These are phyloP conservation scores for Eucalyptus grandis DNA, from an alignment of 345 rosid genomes.

Conservation along the genomic window DNA sequence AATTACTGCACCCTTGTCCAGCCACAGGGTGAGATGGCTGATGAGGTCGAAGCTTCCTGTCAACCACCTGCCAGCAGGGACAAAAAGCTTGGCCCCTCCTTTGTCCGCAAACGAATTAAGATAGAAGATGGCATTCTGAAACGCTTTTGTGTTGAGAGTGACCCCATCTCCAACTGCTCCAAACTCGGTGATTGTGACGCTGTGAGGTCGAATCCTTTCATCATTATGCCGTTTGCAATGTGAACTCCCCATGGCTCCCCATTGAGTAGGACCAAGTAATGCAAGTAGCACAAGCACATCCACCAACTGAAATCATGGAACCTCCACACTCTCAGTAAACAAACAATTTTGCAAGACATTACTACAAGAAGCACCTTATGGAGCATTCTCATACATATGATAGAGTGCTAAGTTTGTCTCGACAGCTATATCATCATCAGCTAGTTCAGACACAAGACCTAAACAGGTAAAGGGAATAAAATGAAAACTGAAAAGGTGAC, in stretches of 20 bases:
- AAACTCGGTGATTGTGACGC: constrained; percentile 90
- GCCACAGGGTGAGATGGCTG: constrained; percentile 89
- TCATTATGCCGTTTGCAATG: constrained; percentile 38
- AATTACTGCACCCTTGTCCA: constrained; percentile 82
- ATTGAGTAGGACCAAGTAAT: constrained; percentile 26
- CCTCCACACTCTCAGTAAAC: background rate
- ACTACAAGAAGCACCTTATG: background rate
- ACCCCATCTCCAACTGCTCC: constrained; percentile 99
- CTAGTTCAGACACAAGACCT: background rate
- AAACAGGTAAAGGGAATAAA: background rate
- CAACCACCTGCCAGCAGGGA: constrained; percentile 93
- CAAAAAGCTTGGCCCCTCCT: constrained; percentile 97
- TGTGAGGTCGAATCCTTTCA: constrained; percentile 68
- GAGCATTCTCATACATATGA: background rate
- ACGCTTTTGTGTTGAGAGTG: constrained; percentile 92
- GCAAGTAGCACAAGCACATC: constrained; percentile 64
- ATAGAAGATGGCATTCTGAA: constrained; percentile 96
- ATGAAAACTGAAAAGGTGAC: background rate
- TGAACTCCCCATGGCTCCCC: constrained; percentile 33
- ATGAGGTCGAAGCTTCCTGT: constrained; percentile 97
- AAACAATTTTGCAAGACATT: background rate
- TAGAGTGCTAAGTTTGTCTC: background rate
- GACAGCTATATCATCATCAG: background rate
- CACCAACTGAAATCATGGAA: constrained; percentile 45
- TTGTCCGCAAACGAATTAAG: constrained; percentile 93